Evolutionary conservation across 2,329 filamentous ascomycete species (phyloP).

Genomic region (Geosmithia flava): DNA sequence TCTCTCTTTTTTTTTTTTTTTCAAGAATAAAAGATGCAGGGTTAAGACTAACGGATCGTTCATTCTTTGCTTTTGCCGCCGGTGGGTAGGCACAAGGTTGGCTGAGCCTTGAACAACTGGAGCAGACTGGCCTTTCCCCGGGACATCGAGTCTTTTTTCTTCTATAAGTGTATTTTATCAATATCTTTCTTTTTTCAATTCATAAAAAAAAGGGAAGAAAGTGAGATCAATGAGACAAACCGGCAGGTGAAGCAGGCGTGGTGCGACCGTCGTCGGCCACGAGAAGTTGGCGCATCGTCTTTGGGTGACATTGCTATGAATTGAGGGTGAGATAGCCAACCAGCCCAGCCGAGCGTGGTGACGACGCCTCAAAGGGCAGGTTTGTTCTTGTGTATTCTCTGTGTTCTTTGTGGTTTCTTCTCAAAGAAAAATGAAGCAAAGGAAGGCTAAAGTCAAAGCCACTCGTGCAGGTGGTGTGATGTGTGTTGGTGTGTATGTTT

Average conservation of each 20-base stretch:
- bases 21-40: not conserved
- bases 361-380: not conserved
- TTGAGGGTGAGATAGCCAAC: not conserved
- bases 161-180: not conserved
- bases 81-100: slow-evolving; percentile 33
- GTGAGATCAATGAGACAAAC: slow-evolving; percentile 10
- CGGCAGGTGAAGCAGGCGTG: slow-evolving; percentile 34
- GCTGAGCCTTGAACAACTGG: slow-evolving; percentile 33
- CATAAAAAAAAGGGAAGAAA: not conserved
- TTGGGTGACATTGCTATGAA: not conserved
- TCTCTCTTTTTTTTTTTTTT: no score
- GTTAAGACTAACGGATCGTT: slow-evolving; percentile 27
- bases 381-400: not conserved
- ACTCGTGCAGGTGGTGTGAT: no score
- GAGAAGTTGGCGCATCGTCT: slow-evolving; percentile 17
- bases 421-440: no score
- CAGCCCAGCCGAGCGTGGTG: not conserved
- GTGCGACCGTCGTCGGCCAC: slow-evolving; percentile 24
- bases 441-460: no score
- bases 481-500: no score
- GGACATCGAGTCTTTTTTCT: slow-evolving; percentile 37
- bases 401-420: no score
- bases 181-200: not conserved
- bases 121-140: slow-evolving; percentile 36
- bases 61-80: slow-evolving; percentile 21